Conservation (phyloP, 225 moss, liverwort and hornwort species). For the Marchantia paleacea region DNA sequence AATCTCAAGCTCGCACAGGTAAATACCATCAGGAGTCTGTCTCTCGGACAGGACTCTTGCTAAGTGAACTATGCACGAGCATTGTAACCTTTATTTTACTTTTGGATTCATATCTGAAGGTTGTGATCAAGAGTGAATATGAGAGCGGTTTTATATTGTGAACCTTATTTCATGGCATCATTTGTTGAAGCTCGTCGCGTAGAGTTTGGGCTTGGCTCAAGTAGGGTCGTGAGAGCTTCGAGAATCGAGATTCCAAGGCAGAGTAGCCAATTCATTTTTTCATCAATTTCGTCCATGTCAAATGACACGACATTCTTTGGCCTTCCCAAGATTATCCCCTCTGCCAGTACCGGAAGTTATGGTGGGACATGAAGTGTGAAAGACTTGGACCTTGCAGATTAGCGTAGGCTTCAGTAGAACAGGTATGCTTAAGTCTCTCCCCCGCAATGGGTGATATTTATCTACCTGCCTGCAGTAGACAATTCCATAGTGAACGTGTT, state of each 20-base stretch:
- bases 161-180: not conserved
- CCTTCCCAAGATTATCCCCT: conserved; percentile 17
- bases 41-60: not conserved
- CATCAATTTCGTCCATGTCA: not conserved
- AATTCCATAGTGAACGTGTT: not conserved
- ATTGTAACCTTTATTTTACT: not conserved
- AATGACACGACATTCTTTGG: conserved; percentile 11
- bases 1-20: conserved; percentile 36
- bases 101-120: not conserved
- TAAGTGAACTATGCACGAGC: not conserved
- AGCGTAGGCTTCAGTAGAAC: conserved; percentile 17
- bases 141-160: not conserved
- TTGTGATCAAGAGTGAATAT: not conserved
- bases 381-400: conserved; percentile 14
- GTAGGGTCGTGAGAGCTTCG: not conserved
- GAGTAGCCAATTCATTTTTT: not conserved
- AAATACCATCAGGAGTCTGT: conserved; percentile 14
- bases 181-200: not conserved
- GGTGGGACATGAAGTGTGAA: conserved; percentile 24
- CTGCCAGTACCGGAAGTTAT: conserved; percentile 10
- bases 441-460: conserved; percentile 16
- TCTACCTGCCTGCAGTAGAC: conserved; percentile 1
- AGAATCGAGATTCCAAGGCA: not conserved
- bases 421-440: conserved; percentile 22
- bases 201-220: not conserved